These are phyloP conservation scores for Trichoderma atroviride DNA, from an alignment of 2,329 filamentous ascomycete species.

Conservation along the genomic window DNA sequence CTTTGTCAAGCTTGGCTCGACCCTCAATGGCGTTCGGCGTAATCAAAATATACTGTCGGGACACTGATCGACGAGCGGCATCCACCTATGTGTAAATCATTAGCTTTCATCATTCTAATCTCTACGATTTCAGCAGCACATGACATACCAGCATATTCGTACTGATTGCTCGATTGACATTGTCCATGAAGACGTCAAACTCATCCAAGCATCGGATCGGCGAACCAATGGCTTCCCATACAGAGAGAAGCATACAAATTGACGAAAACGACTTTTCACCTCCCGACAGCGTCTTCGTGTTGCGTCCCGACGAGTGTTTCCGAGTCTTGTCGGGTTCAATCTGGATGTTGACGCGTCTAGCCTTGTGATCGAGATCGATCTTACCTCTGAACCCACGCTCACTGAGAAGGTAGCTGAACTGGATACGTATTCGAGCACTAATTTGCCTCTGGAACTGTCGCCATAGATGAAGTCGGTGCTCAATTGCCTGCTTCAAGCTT, in stretches of 20 bases:
- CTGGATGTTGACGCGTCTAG: constrained; percentile 74
- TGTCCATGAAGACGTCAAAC: constrained; percentile 99
- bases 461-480: constrained; percentile 74
- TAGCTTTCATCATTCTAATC: not conserved
- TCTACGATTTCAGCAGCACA: not conserved
- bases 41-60: constrained; percentile 93
- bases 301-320: constrained; percentile 69
- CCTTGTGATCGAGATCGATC: constrained; percentile 74
- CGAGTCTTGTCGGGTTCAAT: constrained; percentile 73
- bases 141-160: constrained; percentile 83
- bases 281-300: constrained; percentile 89
- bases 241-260: constrained; percentile 85
- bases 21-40: constrained; percentile 83
- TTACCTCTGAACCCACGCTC: constrained; percentile 87
- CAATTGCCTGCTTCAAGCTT: constrained; percentile 61
- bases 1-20: constrained; percentile 59
- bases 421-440: constrained; percentile 79
- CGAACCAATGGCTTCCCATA: constrained; percentile 98
- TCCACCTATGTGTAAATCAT: constrained; percentile 60
- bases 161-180: constrained; percentile 88
- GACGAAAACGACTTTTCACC: constrained; percentile 98
- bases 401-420: constrained; percentile 85
- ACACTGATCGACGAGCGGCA: constrained; percentile 82
- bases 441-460: constrained; percentile 80
- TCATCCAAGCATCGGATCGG: constrained; percentile 94